Evolutionary conservation across 2,329 filamentous ascomycete species (phyloP), one percentile per base, ranked within the genome.

Genomic region (Colletotrichum incanum): DNA sequence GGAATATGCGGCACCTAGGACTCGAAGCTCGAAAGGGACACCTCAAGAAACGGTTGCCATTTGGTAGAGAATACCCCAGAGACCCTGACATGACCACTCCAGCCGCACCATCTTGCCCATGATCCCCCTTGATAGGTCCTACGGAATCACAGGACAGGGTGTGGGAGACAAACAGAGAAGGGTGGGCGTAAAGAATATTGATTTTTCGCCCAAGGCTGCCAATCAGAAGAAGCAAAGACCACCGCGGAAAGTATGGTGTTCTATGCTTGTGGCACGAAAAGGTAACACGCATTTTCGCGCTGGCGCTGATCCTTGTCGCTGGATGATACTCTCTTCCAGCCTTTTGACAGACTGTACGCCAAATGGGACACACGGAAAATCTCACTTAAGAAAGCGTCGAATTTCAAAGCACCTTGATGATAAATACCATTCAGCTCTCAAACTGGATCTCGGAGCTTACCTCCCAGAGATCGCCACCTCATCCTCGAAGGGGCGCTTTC

Each of bases 241-340:
- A 31, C 18, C 9, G 12, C 16, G 59, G 50, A 52, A 54, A 31
- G 45, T 7, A 34, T 23, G 28, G 28, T 28, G 37, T 28, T 45
- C 50, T 59, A 34, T 43, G 65, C 59, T 54, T 34, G 69, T 64
- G 69, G 37, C 47, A 60, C 65, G 23, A 43, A 39, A 56, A 59
- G 45, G 23, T 58, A 64, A 68, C 52, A 72, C 59, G 69, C 59
- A 60, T 59, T 68, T 68, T 64, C 37, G 5, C 47, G 58, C 52
- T 63, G 43, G 28, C 47, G 39, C 34, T 37, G 39, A 52, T 43
- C 37, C 65, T 55, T 41, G 65, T 69, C 69, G 14, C n/a, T 28
- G 11, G 28, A 28, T 20, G 20, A 61, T 45, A 41, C 28, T 41
- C 12, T 12, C 26, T 23, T 14, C 16, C 45, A 18, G 11, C 28